Percentiles rank a stretch among this genome's conserved stretches.
These are phyloP conservation scores for Fusarium stilboides DNA, from an alignment of 2,329 filamentous ascomycete genomes.

Conservation along the genomic window DNA sequence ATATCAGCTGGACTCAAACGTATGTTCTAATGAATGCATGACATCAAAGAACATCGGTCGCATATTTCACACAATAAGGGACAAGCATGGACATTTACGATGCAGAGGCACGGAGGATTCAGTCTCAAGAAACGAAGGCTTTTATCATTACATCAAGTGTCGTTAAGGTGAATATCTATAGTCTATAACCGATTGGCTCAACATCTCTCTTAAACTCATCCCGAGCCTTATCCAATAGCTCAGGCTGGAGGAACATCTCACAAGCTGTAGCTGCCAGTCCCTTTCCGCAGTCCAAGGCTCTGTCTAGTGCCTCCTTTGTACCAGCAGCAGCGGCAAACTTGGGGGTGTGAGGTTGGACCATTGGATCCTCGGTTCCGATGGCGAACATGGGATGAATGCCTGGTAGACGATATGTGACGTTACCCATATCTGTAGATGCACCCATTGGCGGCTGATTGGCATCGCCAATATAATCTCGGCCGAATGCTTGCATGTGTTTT, in stretches of 20 bases:
- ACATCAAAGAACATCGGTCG: too few species aligned
- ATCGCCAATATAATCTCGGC: conserved; percentile 24
- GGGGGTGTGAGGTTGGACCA: conserved; percentile 40
- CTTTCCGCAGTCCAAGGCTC: conserved; percentile 41
- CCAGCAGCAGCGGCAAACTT: conserved; percentile 39
- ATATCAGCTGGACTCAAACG: too few species aligned
- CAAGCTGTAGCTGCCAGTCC: conserved; percentile 44
- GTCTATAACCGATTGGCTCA: conserved; percentile 22
- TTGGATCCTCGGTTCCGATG: conserved; percentile 38
- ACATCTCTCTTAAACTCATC: conserved; percentile 33
- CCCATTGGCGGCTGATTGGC: conserved; percentile 38
- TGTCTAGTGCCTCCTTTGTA: conserved; percentile 30
- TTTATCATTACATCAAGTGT: background rate
- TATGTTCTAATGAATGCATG: too few species aligned
- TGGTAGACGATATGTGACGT: conserved; percentile 40
- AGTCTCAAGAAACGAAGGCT: background rate
- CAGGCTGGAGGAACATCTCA: conserved; percentile 10
- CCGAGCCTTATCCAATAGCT: conserved; percentile 20
- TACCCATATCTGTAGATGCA: conserved; percentile 47
- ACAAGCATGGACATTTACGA: too few species aligned
- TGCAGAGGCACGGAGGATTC: too few species aligned
- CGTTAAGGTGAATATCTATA: background rate
- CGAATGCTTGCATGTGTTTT: conserved; percentile 42
- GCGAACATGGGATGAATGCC: conserved; percentile 47
- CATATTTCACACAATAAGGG: too few species aligned